Percentiles rank a stretch among this genome's conserved stretches.
phyloP scores from a whole-genome alignment of 2,329 filamentous ascomycete species.

The Aspergillus awamori region DNA sequence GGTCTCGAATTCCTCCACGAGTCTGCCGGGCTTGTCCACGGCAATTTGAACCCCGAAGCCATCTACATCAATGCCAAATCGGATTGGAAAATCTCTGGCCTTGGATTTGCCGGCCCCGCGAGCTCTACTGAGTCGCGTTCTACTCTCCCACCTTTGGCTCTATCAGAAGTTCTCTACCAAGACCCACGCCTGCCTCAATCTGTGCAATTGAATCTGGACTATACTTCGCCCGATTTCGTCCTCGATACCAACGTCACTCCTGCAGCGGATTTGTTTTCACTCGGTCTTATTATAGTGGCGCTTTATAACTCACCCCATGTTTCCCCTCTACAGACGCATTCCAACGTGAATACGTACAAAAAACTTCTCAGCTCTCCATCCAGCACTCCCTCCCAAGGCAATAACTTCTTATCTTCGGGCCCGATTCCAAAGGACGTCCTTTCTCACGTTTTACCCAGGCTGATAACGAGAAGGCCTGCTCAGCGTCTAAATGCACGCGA shows the following conservation, averaged over 20 bases:
- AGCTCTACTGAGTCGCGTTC: slow-evolving; percentile 74
- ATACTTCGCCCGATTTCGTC: slow-evolving; percentile 90
- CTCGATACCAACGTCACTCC: slow-evolving; percentile 85
- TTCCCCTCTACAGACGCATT: slow-evolving; percentile 81
- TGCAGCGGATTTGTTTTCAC: slow-evolving; percentile 88
- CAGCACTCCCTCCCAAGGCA: slow-evolving; percentile 74
- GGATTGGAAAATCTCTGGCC: slow-evolving; percentile 98
- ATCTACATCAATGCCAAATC: slow-evolving; percentile 95
- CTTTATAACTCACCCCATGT: slow-evolving; percentile 93
- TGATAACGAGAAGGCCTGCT: slow-evolving; percentile 85
- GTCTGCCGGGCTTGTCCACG: slow-evolving; percentile 89
- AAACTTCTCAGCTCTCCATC: slow-evolving; percentile 78
- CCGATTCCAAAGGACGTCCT: slow-evolving; percentile 78
- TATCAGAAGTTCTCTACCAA: slow-evolving; percentile 81
- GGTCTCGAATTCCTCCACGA: slow-evolving; percentile 94
- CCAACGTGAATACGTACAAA: slow-evolving; percentile 82
- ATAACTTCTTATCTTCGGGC: slow-evolving; percentile 81
- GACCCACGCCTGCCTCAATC: slow-evolving; percentile 79
- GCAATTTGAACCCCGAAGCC: slow-evolving; percentile 90
- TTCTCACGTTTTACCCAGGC: slow-evolving; percentile 73
- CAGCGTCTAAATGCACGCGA: slow-evolving; percentile 85
- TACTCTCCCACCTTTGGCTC: slow-evolving; percentile 75
- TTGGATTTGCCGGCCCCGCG: slow-evolving; percentile 82
- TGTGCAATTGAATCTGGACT: slow-evolving; percentile 91
- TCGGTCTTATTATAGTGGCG: slow-evolving; percentile 84